Percentiles rank a stretch among this genome's conserved stretches.
Evolutionary conservation across 129 eudicot genomes (phyloP).

Genomic region (Ambrosia trifida): DNA sequence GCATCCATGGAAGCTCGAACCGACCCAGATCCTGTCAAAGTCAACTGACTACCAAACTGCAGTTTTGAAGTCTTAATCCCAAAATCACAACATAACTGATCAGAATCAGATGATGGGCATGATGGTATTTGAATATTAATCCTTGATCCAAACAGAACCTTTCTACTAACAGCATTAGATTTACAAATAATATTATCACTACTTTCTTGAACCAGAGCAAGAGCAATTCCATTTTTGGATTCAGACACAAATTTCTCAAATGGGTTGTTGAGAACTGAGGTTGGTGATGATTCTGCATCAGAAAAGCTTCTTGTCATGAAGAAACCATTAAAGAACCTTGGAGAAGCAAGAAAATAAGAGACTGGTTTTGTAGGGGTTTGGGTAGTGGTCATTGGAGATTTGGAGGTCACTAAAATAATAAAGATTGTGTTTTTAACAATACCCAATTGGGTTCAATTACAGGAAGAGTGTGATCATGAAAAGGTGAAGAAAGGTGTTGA

Average conservation of each 20-base stretch:
- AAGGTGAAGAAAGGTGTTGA: conserved; percentile 10
- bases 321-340: conserved; percentile 67
- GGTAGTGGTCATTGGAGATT: conserved; percentile 19
- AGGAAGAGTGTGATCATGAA: background rate
- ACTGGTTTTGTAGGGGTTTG: conserved; percentile 20
- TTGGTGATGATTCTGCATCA: conserved; percentile 41
- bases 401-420: background rate
- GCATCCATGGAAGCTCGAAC: conserved; percentile 24
- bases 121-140: conserved; percentile 63
- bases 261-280: conserved; percentile 56
- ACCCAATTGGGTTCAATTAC: background rate
- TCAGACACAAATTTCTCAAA: conserved; percentile 45
- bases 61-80: conserved; percentile 66
- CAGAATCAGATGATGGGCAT: conserved; percentile 51
- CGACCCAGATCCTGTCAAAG: conserved; percentile 36
- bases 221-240: conserved; percentile 48
- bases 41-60: conserved; percentile 25
- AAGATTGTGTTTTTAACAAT: background rate
- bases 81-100: conserved; percentile 48
- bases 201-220: conserved; percentile 46
- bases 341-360: conserved; percentile 65
- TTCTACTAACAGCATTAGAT: conserved; percentile 40
- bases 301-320: conserved; percentile 37
- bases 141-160: conserved; percentile 49
- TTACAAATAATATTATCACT: conserved; percentile 24